phyloP scores from a whole-genome alignment of 140 eudicot species.

The Bidens hawaiensis region DNA sequence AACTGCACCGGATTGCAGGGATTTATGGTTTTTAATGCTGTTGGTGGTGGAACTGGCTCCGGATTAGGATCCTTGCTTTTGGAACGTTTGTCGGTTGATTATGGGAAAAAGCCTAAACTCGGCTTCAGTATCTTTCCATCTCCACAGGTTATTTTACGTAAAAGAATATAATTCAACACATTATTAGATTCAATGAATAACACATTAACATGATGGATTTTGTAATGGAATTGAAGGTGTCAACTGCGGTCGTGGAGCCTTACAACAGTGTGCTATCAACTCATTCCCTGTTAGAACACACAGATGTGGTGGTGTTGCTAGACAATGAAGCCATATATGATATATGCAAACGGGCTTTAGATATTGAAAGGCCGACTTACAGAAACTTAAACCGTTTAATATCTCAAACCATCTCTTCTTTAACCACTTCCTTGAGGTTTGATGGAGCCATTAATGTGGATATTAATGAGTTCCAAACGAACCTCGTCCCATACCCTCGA shows the following conservation, averaged over 20 bases:
- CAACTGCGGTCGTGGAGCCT: slow-evolving; percentile 84
- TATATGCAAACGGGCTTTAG: slow-evolving; percentile 56
- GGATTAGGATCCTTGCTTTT: slow-evolving; percentile 77
- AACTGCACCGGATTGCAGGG: slow-evolving; percentile 84
- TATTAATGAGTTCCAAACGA: slow-evolving; percentile 71
- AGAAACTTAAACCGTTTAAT: slow-evolving; percentile 68
- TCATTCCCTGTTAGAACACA: slow-evolving; percentile 77
- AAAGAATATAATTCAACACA: not conserved
- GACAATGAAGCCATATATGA: slow-evolving; percentile 72
- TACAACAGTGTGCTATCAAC: slow-evolving; percentile 72
- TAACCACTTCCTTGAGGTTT: slow-evolving; percentile 72
- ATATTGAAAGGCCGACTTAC: slow-evolving; percentile 78
- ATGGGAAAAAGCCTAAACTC: slow-evolving; percentile 69
- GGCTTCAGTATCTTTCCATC: slow-evolving; percentile 76
- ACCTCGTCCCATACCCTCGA: slow-evolving; percentile 78
- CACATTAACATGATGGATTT: not conserved
- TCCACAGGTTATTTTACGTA: slow-evolving; percentile 53
- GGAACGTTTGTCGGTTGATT: slow-evolving; percentile 70
- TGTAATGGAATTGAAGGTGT: slow-evolving; percentile 37
- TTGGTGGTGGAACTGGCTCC: slow-evolving; percentile 89
- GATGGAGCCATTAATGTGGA: slow-evolving; percentile 87
- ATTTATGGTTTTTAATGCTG: slow-evolving; percentile 77
- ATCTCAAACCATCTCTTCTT: slow-evolving; percentile 67
- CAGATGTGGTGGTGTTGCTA: slow-evolving; percentile 62
- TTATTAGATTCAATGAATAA: not conserved